Percentiles rank a stretch among this genome's conserved stretches.
phyloP scores from a whole-genome alignment of 345 rosid species.

The Eucalyptus urophylla region DNA sequence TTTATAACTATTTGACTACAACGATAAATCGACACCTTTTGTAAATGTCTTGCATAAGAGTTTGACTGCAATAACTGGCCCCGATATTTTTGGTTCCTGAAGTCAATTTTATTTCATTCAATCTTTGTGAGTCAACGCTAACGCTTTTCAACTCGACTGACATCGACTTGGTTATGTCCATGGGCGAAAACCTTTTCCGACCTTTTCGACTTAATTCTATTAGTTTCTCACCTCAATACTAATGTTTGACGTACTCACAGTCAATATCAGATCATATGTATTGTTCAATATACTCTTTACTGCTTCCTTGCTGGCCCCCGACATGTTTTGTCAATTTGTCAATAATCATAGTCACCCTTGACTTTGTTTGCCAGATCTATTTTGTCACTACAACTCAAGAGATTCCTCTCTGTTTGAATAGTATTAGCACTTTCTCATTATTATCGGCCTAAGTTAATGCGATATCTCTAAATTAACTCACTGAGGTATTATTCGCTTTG shows the following conservation, averaged over 20 bases:
- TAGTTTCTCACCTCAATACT: background rate
- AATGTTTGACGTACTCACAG: background rate
- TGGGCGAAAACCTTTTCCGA: background rate
- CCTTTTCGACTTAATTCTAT: background rate
- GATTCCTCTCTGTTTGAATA: background rate
- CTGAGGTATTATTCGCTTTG: no score
- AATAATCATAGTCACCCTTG: no score
- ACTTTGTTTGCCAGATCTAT: no score
- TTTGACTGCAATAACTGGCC: background rate
- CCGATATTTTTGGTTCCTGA: background rate
- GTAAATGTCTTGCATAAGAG: background rate
- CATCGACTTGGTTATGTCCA: background rate
- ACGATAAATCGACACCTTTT: background rate
- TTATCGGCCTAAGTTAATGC: background rate
- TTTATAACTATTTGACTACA: no score
- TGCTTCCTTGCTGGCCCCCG: background rate
- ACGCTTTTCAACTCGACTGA: background rate
- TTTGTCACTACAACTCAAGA: no score
- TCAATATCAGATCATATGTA: background rate
- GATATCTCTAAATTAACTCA: no score
- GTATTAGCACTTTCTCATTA: background rate
- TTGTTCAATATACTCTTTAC: background rate
- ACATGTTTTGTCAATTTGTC: no score
- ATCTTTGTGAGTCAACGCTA: background rate
- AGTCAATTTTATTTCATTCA: background rate